Conservation (phyloP, 106 monocot species). For the Phalaenopsis equestris region DNA sequence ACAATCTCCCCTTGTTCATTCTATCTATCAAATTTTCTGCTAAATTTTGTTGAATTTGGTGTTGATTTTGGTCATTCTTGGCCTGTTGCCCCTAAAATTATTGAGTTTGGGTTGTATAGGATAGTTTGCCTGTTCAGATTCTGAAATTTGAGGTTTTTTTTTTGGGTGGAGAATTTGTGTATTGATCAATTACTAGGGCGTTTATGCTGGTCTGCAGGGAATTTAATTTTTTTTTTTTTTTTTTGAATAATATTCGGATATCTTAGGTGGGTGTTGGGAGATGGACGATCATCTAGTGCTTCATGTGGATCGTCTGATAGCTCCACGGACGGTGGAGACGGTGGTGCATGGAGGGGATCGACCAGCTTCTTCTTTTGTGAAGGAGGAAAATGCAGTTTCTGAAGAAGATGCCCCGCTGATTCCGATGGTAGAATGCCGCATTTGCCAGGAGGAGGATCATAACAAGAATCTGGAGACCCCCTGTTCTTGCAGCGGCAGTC, state of each 20-base stretch:
- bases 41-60: background rate
- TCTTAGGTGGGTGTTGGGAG: background rate
- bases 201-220: background rate
- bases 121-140: too few relatives aligned
- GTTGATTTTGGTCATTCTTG: background rate
- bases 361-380: background rate
- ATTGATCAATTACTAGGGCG: background rate
- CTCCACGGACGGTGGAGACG: background rate
- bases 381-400: background rate
- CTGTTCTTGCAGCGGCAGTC: conserved; percentile 86
- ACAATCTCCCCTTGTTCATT: background rate
- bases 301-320: conserved; percentile 19
- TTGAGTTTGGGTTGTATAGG: too few relatives aligned
- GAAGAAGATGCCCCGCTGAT: conserved; percentile 75
- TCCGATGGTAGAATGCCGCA: conserved; percentile 71
- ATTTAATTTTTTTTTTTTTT: background rate
- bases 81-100: background rate
- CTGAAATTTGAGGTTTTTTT: too few relatives aligned
- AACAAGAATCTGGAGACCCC: conserved; percentile 76
- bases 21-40: background rate
- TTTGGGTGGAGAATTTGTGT: background rate
- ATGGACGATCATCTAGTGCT: conserved; percentile 22
- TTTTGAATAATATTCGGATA: background rate
- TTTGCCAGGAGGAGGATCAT: conserved; percentile 89
- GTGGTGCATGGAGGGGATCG: background rate